A percentile compares a stretch with the other conserved stretches of the same genome.
These are phyloP conservation scores for Closterium sp. DNA, from an alignment of 139 green algal species.

Conservation along the genomic window DNA sequence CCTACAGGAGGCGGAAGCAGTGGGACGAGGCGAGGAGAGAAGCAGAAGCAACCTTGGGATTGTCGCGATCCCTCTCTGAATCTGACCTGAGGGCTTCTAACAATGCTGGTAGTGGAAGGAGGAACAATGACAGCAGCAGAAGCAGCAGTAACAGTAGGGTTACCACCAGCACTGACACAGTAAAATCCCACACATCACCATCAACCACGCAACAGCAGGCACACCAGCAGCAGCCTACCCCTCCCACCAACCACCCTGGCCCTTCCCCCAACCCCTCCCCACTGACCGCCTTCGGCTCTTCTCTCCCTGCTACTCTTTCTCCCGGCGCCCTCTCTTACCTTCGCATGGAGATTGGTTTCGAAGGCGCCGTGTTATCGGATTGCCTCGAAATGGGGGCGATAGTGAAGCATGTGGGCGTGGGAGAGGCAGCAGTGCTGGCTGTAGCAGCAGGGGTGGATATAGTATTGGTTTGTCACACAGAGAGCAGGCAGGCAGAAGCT, in stretches of 20 bases:
- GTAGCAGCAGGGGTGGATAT: slow-evolving; percentile 53
- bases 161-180: not conserved
- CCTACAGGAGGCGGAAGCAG: not conserved
- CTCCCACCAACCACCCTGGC: not conserved
- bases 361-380: slow-evolving; percentile 55
- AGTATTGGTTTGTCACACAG: slow-evolving; percentile 58
- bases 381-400: slow-evolving; percentile 65
- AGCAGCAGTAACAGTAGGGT: not conserved
- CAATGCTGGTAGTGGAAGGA: not conserved
- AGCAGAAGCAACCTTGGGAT: not conserved
- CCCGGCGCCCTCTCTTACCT: slow-evolving; percentile 46
- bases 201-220: not conserved
- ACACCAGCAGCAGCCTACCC: not conserved
- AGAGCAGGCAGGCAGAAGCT: slow-evolving; percentile 47
- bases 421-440: slow-evolving; percentile 36
- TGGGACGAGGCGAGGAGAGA: slow-evolving; percentile 11
- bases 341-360: slow-evolving; percentile 47
- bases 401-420: slow-evolving; percentile 45
- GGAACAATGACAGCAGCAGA: not conserved
- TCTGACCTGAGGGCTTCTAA: not conserved
- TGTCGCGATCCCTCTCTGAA: not conserved
- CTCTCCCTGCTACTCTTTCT: slow-evolving; percentile 29
- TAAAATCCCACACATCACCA: not conserved
- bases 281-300: not conserved
- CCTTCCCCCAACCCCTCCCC: not conserved